These are phyloP conservation scores for Penicillium parvum DNA, from an alignment of 495 filamentous ascomycete species.

Conservation along the genomic window DNA sequence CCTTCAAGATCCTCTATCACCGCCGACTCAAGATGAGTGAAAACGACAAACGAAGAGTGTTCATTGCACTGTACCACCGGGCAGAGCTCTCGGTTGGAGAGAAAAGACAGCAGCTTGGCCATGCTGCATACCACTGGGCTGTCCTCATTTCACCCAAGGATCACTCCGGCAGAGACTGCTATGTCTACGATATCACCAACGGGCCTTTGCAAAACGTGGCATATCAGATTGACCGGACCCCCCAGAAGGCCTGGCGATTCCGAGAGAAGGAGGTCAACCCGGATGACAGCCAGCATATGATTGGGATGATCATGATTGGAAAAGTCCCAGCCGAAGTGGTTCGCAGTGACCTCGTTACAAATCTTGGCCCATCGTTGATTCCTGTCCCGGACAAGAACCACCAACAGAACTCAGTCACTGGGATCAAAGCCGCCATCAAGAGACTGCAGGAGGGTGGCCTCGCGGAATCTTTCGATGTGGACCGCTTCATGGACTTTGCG, in stretches of 20 bases:
- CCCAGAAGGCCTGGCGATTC: slow-evolving; percentile 11
- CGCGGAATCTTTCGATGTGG: slow-evolving; percentile 8
- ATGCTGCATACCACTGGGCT: slow-evolving; percentile 9
- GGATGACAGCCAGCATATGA: neutral
- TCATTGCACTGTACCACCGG: slow-evolving; percentile 8
- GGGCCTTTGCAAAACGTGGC: slow-evolving; percentile 8
- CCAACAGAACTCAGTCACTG: slow-evolving; percentile 15
- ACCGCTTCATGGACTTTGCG: slow-evolving; percentile 10
- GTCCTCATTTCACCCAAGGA: slow-evolving; percentile 6
- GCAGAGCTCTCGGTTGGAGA: slow-evolving; percentile 6
- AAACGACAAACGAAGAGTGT: slow-evolving; percentile 7
- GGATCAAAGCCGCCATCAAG: slow-evolving; percentile 9
- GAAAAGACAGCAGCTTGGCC: slow-evolving; percentile 1
- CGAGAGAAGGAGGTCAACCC: slow-evolving; percentile 10
- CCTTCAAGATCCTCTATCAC: neutral
- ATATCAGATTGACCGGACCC: slow-evolving; percentile 3
- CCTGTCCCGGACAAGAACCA: neutral
- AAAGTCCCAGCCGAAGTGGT: slow-evolving; percentile 14
- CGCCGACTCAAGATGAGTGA: neutral
- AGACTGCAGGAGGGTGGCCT: slow-evolving; percentile 2
- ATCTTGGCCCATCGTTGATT: neutral
- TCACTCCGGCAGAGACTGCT: neutral
- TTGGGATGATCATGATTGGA: slow-evolving; percentile 13
- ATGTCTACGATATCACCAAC: slow-evolving; percentile 17
- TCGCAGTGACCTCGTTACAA: neutral